phyloP scores from a whole-genome alignment of 441 rosid genomes.

The Populus hybrid region DNA sequence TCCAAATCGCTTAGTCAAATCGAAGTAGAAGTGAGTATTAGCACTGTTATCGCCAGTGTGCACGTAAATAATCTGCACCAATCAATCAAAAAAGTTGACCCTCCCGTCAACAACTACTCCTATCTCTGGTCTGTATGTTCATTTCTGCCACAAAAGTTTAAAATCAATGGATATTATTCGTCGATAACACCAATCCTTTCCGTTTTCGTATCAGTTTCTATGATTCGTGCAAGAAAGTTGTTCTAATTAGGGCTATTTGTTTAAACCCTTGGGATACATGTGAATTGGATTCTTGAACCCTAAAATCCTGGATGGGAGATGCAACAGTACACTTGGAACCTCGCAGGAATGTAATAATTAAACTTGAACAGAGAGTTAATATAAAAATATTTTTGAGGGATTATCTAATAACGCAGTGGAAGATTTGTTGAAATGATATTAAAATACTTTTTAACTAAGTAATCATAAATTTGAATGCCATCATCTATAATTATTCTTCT shows the following conservation, averaged over 20 bases:
- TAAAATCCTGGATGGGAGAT: neutral
- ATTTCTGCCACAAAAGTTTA: neutral
- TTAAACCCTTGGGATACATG: neutral
- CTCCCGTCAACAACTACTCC: neutral
- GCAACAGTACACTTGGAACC: neutral
- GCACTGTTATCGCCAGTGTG: slow-evolving; percentile 37
- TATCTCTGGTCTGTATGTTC: neutral
- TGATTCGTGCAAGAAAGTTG: neutral
- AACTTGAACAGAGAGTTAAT: neutral
- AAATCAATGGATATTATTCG: neutral
- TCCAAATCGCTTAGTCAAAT: slow-evolving; percentile 47
- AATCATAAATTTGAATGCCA: too few species aligned
- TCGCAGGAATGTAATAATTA: neutral
- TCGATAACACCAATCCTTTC: slow-evolving; percentile 15
- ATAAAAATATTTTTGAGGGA: neutral
- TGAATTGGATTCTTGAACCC: neutral
- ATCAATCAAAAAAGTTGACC: slow-evolving; percentile 24
- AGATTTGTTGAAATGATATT: neutral
- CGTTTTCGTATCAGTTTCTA: slow-evolving; percentile 16
- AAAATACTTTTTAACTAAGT: too few species aligned
- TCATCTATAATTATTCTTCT: neutral
- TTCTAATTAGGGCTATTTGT: neutral
- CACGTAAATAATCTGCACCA: slow-evolving; percentile 43
- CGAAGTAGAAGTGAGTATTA: slow-evolving; percentile 9
- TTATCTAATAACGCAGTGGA: too few species aligned